Percentiles rank a stretch among this genome's conserved stretches.
These are phyloP conservation scores for Tricholoma furcatifolium DNA, from an alignment of 768 basidiomycete species.

Conservation along the genomic window DNA sequence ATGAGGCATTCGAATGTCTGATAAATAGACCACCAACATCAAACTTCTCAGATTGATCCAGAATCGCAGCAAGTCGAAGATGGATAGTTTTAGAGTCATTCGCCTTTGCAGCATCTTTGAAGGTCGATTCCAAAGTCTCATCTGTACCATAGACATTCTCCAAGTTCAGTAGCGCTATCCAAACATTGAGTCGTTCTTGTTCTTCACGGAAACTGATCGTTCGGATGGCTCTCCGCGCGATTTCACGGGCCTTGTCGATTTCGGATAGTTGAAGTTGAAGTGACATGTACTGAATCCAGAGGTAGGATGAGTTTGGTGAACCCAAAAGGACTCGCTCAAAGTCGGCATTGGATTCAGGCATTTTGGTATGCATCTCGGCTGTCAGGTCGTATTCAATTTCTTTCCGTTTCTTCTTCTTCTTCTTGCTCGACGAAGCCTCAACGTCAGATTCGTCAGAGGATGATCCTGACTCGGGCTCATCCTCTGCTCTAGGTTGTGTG, in stretches of 20 bases:
- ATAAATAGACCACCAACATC: conserved; percentile 47
- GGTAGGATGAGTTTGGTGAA: conserved; percentile 94
- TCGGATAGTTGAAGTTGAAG: conserved; percentile 97
- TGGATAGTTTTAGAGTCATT: conserved; percentile 94
- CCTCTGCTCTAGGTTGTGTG: conserved; percentile 31
- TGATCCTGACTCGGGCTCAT: conserved; percentile 38
- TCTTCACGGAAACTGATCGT: conserved; percentile 96
- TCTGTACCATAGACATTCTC: conserved; percentile 92
- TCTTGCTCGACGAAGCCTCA: conserved; percentile 50
- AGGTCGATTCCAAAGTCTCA: conserved; percentile 71
- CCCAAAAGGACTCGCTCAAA: conserved; percentile 92
- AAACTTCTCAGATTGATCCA: conserved; percentile 78
- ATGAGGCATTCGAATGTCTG: background rate
- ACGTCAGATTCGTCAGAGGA: conserved; percentile 51
- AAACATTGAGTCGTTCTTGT: conserved; percentile 92
- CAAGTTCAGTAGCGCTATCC: conserved; percentile 94
- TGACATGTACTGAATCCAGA: conserved; percentile 99
- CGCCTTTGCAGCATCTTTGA: conserved; percentile 86
- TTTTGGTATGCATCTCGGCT: conserved; percentile 80
- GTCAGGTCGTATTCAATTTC: conserved; percentile 80
- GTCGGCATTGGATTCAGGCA: conserved; percentile 89
- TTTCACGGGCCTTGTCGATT: conserved; percentile 89
- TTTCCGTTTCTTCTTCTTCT: conserved; percentile 66
- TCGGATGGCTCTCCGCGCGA: conserved; percentile 78
- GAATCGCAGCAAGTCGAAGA: conserved; percentile 79